Conservation (phyloP, 768 basidiomycete species). For the Sarcodon sp. region DNA sequence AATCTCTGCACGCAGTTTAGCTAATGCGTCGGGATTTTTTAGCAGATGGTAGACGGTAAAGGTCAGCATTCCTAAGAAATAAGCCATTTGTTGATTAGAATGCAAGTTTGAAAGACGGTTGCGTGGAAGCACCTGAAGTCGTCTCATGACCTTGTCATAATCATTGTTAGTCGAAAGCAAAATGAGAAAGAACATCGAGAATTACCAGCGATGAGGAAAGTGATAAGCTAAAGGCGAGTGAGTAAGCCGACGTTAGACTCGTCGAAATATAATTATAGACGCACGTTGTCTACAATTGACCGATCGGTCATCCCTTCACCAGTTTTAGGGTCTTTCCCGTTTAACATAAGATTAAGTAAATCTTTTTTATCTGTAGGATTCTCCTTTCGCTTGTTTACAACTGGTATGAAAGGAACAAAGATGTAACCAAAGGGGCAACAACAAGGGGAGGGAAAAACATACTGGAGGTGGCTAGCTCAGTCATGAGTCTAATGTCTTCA, state of each 20-base stretch:
- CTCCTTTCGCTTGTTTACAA: conserved; percentile 24
- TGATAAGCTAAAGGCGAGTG: conserved; percentile 21
- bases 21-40: conserved; percentile 27
- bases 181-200: too few species aligned
- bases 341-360: conserved; percentile 30
- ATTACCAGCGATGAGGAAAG: conserved; percentile 34
- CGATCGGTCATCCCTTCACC: conserved; percentile 26
- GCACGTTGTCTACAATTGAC: conserved; percentile 28
- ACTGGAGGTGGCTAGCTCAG: conserved; percentile 27
- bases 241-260: not conserved
- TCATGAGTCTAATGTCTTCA: conserved; percentile 27
- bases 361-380: conserved; percentile 28
- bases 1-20: conserved; percentile 31
- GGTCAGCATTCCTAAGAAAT: conserved; percentile 20
- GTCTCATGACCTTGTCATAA: conserved; percentile 17
- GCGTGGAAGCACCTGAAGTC: conserved; percentile 15
- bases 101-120: not conserved
- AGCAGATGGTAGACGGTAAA: conserved; percentile 32
- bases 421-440: not conserved
- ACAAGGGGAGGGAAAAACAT: conserved; percentile 3
- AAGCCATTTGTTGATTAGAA: not conserved
- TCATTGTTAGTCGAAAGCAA: too few species aligned
- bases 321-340: conserved; percentile 29
- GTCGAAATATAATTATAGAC: conserved; percentile 1
- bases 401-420: conserved; percentile 11